Base-by-base conservation (phyloP, 352 stramenopile genomes). In the Phytophthora fragariae region DNA sequence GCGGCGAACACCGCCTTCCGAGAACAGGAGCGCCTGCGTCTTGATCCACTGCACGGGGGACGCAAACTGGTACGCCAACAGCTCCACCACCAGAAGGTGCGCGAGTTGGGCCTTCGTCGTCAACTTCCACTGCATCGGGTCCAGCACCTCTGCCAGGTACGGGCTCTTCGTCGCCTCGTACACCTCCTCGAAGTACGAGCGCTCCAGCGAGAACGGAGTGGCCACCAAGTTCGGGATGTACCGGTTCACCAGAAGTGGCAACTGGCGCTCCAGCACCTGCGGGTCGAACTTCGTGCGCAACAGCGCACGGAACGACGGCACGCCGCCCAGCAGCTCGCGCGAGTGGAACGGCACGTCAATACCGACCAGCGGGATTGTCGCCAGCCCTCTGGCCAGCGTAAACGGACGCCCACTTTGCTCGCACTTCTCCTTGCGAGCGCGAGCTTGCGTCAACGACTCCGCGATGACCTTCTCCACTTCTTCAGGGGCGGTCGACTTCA, bases 321-420 rank as follows among this genome's bases (percentile, higher is more conserved):
- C 91, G 15, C 90, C 91, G 50, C 77, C 76, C n/a, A 95, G 84
- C 9, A 97, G 80, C 72, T 94, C 85, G 47, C 85, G 71, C 27
- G 90, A 97, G 72, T 97, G 91, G 77, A 97, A 97, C n/a, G 91
- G 91, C 21, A 97, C 90, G 57, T 97, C 91, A 57, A 97, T 96
- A 27, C 90, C 90, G n/a, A 84, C 77, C 14, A 97, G 83, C 53
- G 91, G 91, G 47, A 97, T 96, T 0, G 91, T 97, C n/a, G 90
- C 88, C 10, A 81, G 63, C 4, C 91, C 89, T 77, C 84, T 79
- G 8, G 89, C 49, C 12, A 96, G 68, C 1, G 71, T 82, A 50
- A 94, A 93, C 27, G 80, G 80, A 76, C 86, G 83, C n/a, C 86
- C 83, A 29, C 57, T 68, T 55, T 82, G 78, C 7, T 81, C 67